Conservation (phyloP, 73 alveolate species). For the Paramecium bursaria region DNA sequence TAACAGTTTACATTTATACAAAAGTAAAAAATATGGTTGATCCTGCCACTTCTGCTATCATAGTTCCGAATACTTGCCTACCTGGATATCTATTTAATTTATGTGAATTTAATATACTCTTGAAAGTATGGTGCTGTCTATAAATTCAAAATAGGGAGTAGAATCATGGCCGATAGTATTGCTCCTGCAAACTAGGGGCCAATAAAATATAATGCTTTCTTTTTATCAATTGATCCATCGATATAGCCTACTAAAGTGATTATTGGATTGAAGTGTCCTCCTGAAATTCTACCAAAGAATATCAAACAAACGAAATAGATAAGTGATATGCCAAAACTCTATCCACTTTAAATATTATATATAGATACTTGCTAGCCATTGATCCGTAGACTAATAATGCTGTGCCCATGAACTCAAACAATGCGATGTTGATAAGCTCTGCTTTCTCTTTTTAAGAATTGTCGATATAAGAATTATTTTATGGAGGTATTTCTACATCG, state of each 20-base stretch:
- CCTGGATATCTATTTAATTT: constrained; percentile 8
- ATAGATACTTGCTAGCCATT: constrained; percentile 17
- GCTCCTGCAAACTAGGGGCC: constrained; percentile 21
- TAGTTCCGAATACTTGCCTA: constrained; percentile 30
- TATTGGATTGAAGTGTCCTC: constrained; percentile 55
- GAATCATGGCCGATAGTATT: constrained; percentile 31
- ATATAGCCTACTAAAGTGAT: constrained; percentile 27
- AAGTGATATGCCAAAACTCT: constrained; percentile 16
- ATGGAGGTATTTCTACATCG: no score
- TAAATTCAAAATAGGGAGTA: constrained; percentile 30
- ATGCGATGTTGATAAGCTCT: neutral
- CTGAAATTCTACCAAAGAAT: constrained; percentile 11
- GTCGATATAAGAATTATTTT: neutral
- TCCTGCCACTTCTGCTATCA: constrained; percentile 24
- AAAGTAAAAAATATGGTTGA: constrained; percentile 6
- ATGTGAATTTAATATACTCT: neutral
- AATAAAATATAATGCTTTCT: constrained; percentile 15
- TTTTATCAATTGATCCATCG: constrained; percentile 21
- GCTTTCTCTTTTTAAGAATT: constrained; percentile 26
- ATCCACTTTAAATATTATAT: neutral
- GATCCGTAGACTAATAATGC: constrained; percentile 30
- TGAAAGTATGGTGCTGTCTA: constrained; percentile 15
- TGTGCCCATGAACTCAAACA: constrained; percentile 41
- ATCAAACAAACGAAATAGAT: constrained; percentile 16
- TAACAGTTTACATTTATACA: constrained; percentile 32